phyloP scores from a whole-genome alignment of 2,329 filamentous ascomycete species.

The Neurospora crassa region DNA sequence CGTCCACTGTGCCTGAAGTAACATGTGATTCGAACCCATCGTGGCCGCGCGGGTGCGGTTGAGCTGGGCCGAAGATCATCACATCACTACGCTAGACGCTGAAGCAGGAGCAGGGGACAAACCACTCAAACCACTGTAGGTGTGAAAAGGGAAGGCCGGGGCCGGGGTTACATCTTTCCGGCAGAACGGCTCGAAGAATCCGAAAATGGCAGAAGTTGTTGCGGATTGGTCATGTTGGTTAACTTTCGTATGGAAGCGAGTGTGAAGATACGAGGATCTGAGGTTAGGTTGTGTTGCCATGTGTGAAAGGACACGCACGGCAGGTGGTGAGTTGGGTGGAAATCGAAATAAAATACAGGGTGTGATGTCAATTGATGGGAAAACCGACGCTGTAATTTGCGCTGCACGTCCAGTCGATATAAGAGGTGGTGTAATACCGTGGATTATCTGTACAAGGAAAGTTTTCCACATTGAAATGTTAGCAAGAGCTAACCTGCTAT shows the following conservation, averaged over 20 bases:
- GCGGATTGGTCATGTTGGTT: background rate
- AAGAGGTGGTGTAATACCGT: background rate
- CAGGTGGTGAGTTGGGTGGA: background rate
- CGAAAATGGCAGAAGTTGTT: too few relatives aligned
- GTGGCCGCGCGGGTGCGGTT: too few relatives aligned
- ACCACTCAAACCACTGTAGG: background rate
- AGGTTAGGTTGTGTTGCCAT: background rate
- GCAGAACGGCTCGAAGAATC: background rate
- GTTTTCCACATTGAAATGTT: fast-evolving
- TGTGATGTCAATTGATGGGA: background rate
- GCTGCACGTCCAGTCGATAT: background rate
- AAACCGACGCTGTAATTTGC: background rate
- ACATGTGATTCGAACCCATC: too few relatives aligned
- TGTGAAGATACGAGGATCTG: background rate
- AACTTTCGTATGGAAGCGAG: background rate
- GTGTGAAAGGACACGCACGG: background rate
- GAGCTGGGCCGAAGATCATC: too few relatives aligned
- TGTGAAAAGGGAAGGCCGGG: too few relatives aligned
- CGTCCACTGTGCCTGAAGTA: background rate
- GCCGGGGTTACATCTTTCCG: background rate
- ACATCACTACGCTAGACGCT: too few relatives aligned
- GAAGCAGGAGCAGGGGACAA: background rate
- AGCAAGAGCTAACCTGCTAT: background rate
- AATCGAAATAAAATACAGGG: background rate
- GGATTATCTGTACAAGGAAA: background rate